phyloP scores from a whole-genome alignment of 2,329 filamentous ascomycete genomes.

The Fulvia fulva region DNA sequence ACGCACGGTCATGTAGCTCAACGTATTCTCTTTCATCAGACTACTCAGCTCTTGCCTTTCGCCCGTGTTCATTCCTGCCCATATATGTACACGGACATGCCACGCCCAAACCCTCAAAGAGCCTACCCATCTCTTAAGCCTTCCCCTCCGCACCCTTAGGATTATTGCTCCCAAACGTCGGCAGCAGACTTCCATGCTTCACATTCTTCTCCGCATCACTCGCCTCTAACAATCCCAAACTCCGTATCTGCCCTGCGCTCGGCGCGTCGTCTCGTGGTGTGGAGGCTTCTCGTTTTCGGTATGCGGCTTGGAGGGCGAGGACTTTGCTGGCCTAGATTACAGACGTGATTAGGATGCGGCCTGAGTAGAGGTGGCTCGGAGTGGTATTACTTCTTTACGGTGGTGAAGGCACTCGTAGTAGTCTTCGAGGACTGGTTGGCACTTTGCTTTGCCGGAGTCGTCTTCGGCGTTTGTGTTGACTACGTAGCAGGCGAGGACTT shows the following conservation, averaged over 20 bases:
- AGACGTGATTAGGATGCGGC: too few species aligned
- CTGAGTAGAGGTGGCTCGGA: not conserved
- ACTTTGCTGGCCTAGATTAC: slow-evolving; percentile 68
- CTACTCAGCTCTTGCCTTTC: slow-evolving; percentile 2
- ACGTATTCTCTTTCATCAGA: not conserved
- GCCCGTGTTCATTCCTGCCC: slow-evolving; percentile 5
- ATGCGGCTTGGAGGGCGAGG: slow-evolving; percentile 74
- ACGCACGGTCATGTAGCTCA: not conserved
- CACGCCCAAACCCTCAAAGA: not conserved
- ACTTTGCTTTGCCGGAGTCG: slow-evolving; percentile 83
- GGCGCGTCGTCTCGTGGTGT: slow-evolving; percentile 76
- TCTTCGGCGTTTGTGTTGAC: slow-evolving; percentile 79
- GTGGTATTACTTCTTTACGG: slow-evolving; percentile 86
- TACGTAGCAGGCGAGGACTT: slow-evolving; percentile 96
- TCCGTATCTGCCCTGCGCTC: slow-evolving; percentile 80
- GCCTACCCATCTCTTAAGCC: not conserved
- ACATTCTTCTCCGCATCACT: slow-evolving; percentile 70
- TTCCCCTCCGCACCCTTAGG: slow-evolving; percentile 9
- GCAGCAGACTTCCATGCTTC: slow-evolving; percentile 42
- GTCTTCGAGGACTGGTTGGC: slow-evolving; percentile 79
- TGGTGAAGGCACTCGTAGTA: slow-evolving; percentile 99
- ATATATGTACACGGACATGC: slow-evolving; percentile 11
- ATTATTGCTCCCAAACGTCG: slow-evolving; percentile 28
- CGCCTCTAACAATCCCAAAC: slow-evolving; percentile 70
- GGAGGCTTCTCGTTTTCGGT: slow-evolving; percentile 72